Evolutionary conservation across 2,329 filamentous ascomycete genomes (phyloP), one percentile per base, ranked within the genome.

Genomic region (Penicillium sp.): DNA sequence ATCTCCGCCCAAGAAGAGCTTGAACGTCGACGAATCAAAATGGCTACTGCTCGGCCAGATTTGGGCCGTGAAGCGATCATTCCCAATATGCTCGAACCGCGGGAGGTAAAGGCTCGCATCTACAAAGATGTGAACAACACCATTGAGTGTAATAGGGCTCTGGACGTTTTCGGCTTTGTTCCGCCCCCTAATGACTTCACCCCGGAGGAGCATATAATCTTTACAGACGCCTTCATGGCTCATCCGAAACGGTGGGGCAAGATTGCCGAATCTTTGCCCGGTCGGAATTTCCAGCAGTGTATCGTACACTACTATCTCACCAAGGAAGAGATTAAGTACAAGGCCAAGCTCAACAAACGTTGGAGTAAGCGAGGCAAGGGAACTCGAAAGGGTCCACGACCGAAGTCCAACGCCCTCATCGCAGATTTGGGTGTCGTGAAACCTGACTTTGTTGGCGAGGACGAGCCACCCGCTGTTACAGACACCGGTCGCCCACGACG

Each of bases 251-350:
- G 77, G 69, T 81, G 78, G 76, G 77, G 79, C 22, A 79, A 78
- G 60, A 81, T 81, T 57, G 79, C 79, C 3, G 76, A 79, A 49
- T 68, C 72, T 24, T 61, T 81, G 26, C 76, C 77, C 35, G 75
- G 74, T 13, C 74, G 79, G 22, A 72, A 73, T 37, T 81, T 77
- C 66, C 73, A 77, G 60, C 73, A 80, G 53, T 81, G 79, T 58
- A 79, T 81, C 48, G 65, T 75, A 50, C 79, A 81, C 61, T 81
- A 81, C 59, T 81, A 81, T 60, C 66, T 78, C 53, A 81, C 78
- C 4, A 81, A 81, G 61, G 73, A 76, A 55, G 74, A 78, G 44
- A 76, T 76, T 51, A 78, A 78, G 47, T 81, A 81, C 66, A 81
- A 80, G 61, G 77, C 78, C 14, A 77, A 78, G 50, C 70, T 78